phyloP scores from a whole-genome alignment of 805 yeast species.

The Millerozyma miso region DNA sequence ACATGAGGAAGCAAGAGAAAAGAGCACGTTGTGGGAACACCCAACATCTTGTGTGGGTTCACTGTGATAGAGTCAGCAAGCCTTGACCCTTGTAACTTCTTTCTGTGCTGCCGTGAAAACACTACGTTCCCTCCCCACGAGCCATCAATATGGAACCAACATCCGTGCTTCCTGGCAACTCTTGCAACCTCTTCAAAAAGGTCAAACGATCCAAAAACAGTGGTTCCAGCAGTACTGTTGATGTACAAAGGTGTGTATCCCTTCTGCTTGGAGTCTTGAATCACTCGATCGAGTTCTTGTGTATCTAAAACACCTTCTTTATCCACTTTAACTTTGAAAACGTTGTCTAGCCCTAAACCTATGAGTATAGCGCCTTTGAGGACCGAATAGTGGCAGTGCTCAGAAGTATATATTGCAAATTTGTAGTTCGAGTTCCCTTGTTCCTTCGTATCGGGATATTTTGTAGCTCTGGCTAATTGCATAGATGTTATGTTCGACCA shows the following conservation, averaged over 20 bases:
- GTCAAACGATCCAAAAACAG: conserved; percentile 83
- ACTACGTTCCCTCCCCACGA: conserved; percentile 89
- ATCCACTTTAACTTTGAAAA: conserved; percentile 60
- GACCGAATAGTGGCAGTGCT: conserved; percentile 75
- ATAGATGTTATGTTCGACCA: conserved; percentile 79
- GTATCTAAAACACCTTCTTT: conserved; percentile 54
- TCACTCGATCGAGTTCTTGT: conserved; percentile 41
- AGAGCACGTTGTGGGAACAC: conserved; percentile 78
- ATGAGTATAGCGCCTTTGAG: conserved; percentile 75
- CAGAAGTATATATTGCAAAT: conserved; percentile 68
- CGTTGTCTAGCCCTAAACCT: conserved; percentile 63
- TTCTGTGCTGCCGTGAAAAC: conserved; percentile 48
- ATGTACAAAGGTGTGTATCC: conserved; percentile 73
- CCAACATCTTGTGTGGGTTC: conserved; percentile 85
- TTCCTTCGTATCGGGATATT: conserved; percentile 65
- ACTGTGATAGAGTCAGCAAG: conserved; percentile 72
- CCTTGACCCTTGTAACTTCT: conserved; percentile 54
- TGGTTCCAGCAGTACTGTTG: conserved; percentile 85
- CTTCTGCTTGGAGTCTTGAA: conserved; percentile 38
- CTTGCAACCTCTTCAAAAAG: conserved; percentile 52
- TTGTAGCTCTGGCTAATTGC: conserved; percentile 65
- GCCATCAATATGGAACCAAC: conserved; percentile 85
- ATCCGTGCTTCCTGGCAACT: conserved; percentile 49
- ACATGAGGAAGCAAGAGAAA: conserved; percentile 72
- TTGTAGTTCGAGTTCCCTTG: conserved; percentile 49